Conservation (phyloP, 176 grass and related monocot genomes). For the Typha latifolia region DNA sequence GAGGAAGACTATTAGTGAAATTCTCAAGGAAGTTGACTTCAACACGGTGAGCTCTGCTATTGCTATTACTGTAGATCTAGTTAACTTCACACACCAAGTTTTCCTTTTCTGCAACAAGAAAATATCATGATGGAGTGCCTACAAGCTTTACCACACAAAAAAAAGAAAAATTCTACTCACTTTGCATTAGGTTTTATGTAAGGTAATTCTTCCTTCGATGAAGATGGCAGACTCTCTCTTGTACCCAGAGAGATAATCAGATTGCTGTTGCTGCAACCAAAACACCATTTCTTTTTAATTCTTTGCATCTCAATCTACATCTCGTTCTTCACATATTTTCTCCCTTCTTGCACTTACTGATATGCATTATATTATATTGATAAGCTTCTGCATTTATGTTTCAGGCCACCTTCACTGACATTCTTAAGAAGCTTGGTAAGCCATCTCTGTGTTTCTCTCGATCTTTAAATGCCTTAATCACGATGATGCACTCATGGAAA, state of each 20-base stretch:
- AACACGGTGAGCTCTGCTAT: constrained; percentile 49
- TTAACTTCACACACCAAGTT: neutral
- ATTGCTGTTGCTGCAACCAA: neutral
- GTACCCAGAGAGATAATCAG: neutral
- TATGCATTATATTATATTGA: neutral
- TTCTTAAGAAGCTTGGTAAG: constrained; percentile 70
- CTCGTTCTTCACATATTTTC: neutral
- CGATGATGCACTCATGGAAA: neutral
- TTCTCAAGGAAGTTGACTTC: constrained; percentile 91
- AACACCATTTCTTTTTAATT: neutral
- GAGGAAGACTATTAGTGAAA: constrained; percentile 60
- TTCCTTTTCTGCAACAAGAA: neutral
- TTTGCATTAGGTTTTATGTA: neutral
- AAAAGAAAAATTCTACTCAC: neutral
- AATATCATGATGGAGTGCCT: neutral
- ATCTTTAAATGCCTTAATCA: neutral
- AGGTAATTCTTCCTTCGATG: neutral
- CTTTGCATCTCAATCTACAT: neutral
- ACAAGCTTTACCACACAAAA: too few species aligned
- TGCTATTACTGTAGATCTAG: neutral
- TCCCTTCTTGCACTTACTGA: neutral
- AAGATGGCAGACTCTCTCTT: neutral
- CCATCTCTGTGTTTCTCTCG: constrained; percentile 5
- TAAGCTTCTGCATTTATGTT: constrained; percentile 12
- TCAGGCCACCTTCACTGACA: constrained; percentile 84